Evolutionary conservation across 208 protist species (phyloP), one percentile per base, ranked within the genome.

Genomic region (Trypanosoma theileri): DNA sequence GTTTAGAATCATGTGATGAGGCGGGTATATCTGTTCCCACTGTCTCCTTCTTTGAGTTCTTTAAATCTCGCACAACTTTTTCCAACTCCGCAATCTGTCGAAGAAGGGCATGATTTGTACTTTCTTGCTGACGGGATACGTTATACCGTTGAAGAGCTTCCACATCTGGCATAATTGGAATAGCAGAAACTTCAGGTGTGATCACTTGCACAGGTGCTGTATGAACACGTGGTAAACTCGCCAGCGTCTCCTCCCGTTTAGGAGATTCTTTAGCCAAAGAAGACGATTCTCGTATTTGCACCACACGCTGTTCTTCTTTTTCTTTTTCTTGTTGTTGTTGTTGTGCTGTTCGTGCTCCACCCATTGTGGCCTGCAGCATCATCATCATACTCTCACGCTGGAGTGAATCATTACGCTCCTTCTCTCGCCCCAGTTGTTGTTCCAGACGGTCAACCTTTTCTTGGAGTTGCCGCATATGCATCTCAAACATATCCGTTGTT

Each of bases 121-220:
- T 64, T 67, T 92, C 84, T 17, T 81, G 81, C 70, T 92, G 84
- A 24, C 82, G 71, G 7, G 86, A 77, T 22, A 75, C 53, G 69
- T 95, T 92, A 85, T 95, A 95, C 54, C 73, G 75, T 76, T 80
- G 78, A 60, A 89, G 68, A 7, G 82, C 84, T 17, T 65, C 82
- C n/a, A 89, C 45, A 71, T 95, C 89, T 11, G 89, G 89, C 52
- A 95, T 79, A 28, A 95, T 72, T 11, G 89, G 89, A 28, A 95
- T 63, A 19, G 84, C 55, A 19, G 75, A 53, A 17, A 95, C 22
- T 19, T 66, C 64, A 16, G 61, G 62, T 14, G 71, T 22, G 11
- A 60, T 50, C 7, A 35, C 22, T 4, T 69, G 45, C 12, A 48
- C 40, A 24, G 51, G 42, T 9, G 56, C 17, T 13, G 50, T 24